These are phyloP conservation scores for Taxawa tesnikishii DNA, from an alignment of 2,329 filamentous ascomycete species.

Conservation along the genomic window DNA sequence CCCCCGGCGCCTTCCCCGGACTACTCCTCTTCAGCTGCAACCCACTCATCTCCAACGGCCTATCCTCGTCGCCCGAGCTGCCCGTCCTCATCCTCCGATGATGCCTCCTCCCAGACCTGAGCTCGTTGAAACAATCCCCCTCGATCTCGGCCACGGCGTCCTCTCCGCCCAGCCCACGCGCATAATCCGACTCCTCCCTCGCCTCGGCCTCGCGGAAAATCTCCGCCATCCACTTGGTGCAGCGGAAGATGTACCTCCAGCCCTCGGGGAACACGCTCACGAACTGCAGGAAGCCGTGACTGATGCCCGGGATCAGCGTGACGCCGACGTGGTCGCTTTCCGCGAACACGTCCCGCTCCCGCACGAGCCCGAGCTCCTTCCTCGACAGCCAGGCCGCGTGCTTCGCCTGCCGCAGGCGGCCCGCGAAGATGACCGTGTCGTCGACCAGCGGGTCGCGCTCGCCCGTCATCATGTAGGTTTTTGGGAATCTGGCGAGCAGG, in stretches of 20 bases:
- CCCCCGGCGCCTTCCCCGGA: conserved; percentile 4
- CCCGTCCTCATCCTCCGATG: conserved; percentile 40
- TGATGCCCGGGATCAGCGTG: conserved; percentile 73
- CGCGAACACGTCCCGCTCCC: conserved; percentile 41
- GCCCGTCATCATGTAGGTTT: conserved; percentile 86
- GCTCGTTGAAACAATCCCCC: conserved; percentile 12
- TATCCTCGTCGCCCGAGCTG: conserved; percentile 67
- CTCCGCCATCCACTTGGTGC: conserved; percentile 69
- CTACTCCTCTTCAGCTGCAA: conserved; percentile 11
- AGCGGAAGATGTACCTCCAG: conserved; percentile 74
- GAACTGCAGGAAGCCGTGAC: conserved; percentile 90
- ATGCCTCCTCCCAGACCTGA: conserved; percentile 17
- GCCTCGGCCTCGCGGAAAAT: conserved; percentile 47
- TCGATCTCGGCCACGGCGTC: conserved; percentile 1
- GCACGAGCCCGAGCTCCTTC: conserved; percentile 42
- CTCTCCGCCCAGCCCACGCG: conserved; percentile 5
- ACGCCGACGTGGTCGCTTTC: conserved; percentile 60
- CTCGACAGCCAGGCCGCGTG: conserved; percentile 42
- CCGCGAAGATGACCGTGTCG: conserved; percentile 93
- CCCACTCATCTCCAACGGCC: conserved; percentile 63
- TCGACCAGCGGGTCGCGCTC: conserved; percentile 93
- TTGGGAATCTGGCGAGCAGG: conserved; percentile 76
- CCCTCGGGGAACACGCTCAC: conserved; percentile 77
- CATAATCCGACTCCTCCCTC: conserved; percentile 8
- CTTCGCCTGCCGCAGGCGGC: conserved; percentile 71